Evolutionary conservation across 2,329 filamentous ascomycete species (phyloP).

Genomic region (Epichloe hybrida): DNA sequence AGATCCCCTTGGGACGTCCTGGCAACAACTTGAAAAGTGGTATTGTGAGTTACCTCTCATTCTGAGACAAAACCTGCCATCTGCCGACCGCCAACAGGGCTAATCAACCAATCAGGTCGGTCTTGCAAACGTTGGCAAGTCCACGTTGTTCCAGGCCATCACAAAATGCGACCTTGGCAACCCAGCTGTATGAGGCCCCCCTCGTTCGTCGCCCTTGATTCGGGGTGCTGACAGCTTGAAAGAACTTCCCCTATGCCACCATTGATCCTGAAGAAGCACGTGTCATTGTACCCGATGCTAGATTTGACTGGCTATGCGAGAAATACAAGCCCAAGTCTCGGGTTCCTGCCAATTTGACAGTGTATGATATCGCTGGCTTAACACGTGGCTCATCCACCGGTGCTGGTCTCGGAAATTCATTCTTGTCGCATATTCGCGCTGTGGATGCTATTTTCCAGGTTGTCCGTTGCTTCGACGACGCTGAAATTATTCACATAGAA

Average conservation of each 20-base stretch:
- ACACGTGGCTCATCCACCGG: slow-evolving; percentile 93
- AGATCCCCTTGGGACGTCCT: slow-evolving; percentile 87
- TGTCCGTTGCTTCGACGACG: slow-evolving; percentile 94
- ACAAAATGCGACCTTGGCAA: slow-evolving; percentile 96
- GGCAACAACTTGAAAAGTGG: slow-evolving; percentile 98
- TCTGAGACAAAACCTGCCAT: too few relatives aligned
- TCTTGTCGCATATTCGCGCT: slow-evolving; percentile 96
- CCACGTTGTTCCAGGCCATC: slow-evolving; percentile 97
- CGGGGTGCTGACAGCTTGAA: slow-evolving; percentile 27
- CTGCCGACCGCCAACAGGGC: not conserved
- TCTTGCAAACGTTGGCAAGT: slow-evolving; percentile 98
- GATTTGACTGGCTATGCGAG: slow-evolving; percentile 88
- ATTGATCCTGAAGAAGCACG: slow-evolving; percentile 98
- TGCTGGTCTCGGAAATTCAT: slow-evolving; percentile 92
- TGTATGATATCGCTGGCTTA: slow-evolving; percentile 97
- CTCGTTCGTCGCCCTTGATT: slow-evolving; percentile 19
- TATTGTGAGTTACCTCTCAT: slow-evolving; percentile 53
- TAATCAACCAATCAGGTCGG: slow-evolving; percentile 53
- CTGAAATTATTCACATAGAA: slow-evolving; percentile 98
- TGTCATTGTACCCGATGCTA: slow-evolving; percentile 89
- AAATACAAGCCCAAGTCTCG: slow-evolving; percentile 97
- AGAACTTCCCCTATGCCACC: slow-evolving; percentile 98
- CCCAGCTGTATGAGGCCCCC: slow-evolving; percentile 59
- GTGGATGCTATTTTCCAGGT: slow-evolving; percentile 98
- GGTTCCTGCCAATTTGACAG: slow-evolving; percentile 94